Conservation (phyloP, 306 rosid species). For the Malus sieversii region DNA sequence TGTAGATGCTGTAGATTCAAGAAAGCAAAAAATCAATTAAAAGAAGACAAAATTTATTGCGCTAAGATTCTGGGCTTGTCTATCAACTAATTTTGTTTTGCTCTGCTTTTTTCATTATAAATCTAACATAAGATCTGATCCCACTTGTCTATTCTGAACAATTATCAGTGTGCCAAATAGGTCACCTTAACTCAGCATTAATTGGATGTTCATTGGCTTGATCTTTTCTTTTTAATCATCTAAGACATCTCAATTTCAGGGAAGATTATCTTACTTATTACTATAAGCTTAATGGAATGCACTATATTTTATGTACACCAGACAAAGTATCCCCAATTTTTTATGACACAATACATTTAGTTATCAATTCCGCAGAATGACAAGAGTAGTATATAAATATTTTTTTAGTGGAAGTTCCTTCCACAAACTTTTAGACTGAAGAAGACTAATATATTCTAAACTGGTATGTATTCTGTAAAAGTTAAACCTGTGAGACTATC, state of each 20-base stretch:
- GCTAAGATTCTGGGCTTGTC: neutral
- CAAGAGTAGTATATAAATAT: neutral
- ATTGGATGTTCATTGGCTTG: neutral
- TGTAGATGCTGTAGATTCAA: slow-evolving; percentile 63
- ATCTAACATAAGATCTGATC: neutral
- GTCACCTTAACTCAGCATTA: neutral
- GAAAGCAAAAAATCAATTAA: neutral
- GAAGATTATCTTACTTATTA: too few relatives aligned
- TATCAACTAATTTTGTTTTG: neutral
- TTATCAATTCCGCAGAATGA: neutral
- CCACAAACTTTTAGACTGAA: neutral
- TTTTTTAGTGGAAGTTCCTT: neutral
- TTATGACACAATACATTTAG: neutral
- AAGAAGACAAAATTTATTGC: neutral
- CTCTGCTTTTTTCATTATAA: neutral
- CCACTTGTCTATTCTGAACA: neutral
- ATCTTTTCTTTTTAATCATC: neutral
- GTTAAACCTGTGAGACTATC: neutral
- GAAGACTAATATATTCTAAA: neutral
- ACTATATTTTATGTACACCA: too few relatives aligned
- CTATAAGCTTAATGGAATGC: too few relatives aligned
- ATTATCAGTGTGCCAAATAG: neutral
- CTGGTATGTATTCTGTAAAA: neutral
- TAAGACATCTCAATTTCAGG: neutral
- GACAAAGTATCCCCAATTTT: neutral